Evolutionary conservation across 768 basidiomycete genomes (phyloP), one percentile per base, ranked within the genome.

Genomic region (Auriscalpium microsporum): DNA sequence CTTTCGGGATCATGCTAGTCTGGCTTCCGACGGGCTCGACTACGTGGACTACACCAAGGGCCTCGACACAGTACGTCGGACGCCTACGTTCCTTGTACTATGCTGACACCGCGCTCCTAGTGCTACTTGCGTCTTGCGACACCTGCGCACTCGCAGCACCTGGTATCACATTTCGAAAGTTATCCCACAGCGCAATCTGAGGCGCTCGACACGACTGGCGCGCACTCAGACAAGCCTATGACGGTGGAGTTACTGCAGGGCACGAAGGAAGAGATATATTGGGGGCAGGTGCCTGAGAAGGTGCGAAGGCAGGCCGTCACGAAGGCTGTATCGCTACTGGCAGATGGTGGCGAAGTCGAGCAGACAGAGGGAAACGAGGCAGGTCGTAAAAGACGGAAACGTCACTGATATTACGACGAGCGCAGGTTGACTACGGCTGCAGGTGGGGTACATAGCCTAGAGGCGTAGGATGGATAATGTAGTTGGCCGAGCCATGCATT

Each of bases 31-130:
- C 8, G 79, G 74, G 2, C 67, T 92, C 33, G 86, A 91, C 63
- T 93, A 93, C 54, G 78, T 91, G 16, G 90, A 92, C 68, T 91
- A 80, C 66, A 81, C 66, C 60, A 91, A 90, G 65, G 84, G 86
- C 14, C 82, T 86, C 75, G 82, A 88, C 58, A 76, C 78, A 16
- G 89, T 90, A 62, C 47, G 82, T 72, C 19, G 16, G 17, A 19
- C 1, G 5, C 2, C 33, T 11, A n/a, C 7, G n/a, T 5, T 2
- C 16, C 45, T 16, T 36, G 14, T 11, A 14, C 16, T 21, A 17
- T 23, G 13, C 28, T 50, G 8, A 48, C 35, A 21, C 8, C 21
- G 8, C 28, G 8, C 44, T 9, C n/a, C 13, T 58, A 91, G 88
- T 93, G 90, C 57, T 73, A 90, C 65, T 67, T 92, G 23, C 88